Percentiles rank a stretch among this genome's conserved stretches.
phyloP scores from a whole-genome alignment of 2,329 filamentous ascomycete species.

The Phialophora expanda region DNA sequence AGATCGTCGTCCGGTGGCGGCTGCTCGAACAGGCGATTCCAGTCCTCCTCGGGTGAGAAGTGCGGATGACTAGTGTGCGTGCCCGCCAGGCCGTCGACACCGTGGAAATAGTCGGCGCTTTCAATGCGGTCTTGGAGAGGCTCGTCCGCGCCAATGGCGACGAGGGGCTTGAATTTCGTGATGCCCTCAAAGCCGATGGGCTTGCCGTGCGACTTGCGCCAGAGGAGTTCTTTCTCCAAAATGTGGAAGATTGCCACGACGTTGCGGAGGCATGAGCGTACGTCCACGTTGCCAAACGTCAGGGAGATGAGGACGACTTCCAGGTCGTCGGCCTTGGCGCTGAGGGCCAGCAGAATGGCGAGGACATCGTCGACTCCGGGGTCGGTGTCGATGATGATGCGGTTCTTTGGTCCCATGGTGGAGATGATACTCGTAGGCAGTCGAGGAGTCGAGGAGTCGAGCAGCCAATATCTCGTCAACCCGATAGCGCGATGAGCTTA shows the following conservation, averaged over 20 bases:
- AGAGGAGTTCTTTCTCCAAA: conserved; percentile 84
- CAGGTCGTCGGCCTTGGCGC: conserved; percentile 79
- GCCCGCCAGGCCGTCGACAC: conserved; percentile 75
- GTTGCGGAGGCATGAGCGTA: conserved; percentile 87
- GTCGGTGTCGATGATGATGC: conserved; percentile 95
- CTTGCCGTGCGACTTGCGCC: conserved; percentile 73
- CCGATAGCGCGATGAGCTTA: neutral
- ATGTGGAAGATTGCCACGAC: conserved; percentile 89
- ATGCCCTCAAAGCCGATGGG: conserved; percentile 75
- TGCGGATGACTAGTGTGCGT: conserved; percentile 74
- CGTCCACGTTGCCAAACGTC: conserved; percentile 91
- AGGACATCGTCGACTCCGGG: conserved; percentile 93
- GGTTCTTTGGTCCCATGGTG: conserved; percentile 68
- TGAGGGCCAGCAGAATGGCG: conserved; percentile 83
- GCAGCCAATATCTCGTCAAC: neutral
- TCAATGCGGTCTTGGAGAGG: conserved; percentile 83
- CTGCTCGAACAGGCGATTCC: conserved; percentile 69
- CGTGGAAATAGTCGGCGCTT: conserved; percentile 85
- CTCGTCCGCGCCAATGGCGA: conserved; percentile 85
- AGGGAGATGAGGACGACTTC: conserved; percentile 85
- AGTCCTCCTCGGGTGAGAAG: conserved; percentile 73
- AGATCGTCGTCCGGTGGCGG: conserved; percentile 49
- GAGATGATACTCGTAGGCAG: neutral
- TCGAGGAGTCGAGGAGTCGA: neutral
- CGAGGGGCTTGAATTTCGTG: conserved; percentile 74